Conservation (phyloP, 352 stramenopile species). For the Phytophthora vignae region DNA sequence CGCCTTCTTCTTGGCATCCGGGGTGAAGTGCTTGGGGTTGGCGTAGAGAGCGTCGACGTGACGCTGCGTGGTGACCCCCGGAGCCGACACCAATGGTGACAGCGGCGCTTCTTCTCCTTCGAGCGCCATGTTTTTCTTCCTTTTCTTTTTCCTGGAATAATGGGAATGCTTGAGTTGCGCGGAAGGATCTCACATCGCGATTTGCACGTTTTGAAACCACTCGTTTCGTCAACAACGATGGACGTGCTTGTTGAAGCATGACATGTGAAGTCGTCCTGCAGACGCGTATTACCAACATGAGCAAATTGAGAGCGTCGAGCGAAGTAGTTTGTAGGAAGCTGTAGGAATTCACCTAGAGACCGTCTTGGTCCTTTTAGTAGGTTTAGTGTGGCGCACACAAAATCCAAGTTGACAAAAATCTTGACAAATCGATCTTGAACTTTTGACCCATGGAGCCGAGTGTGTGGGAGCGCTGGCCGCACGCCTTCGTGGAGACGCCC, state of each 20-base stretch:
- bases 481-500: constrained; percentile 41
- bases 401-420: too few relatives aligned
- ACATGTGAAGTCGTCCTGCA: too few relatives aligned
- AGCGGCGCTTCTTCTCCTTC: neutral
- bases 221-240: too few relatives aligned
- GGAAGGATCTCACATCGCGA: too few relatives aligned
- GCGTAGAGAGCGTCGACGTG: constrained; percentile 55
- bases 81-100: constrained; percentile 34
- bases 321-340: too few relatives aligned
- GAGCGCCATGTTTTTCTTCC: neutral
- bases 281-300: too few relatives aligned
- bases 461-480: constrained; percentile 39
- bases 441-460: constrained; percentile 22
- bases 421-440: constrained; percentile 28
- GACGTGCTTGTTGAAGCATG: too few relatives aligned
- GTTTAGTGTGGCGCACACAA: neutral
- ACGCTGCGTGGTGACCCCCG: constrained; percentile 42
- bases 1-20: constrained; percentile 21
- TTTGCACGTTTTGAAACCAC: too few relatives aligned
- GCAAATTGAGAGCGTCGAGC: too few relatives aligned
- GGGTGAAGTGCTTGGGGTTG: constrained; percentile 29
- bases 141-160: neutral
- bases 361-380: too few relatives aligned
- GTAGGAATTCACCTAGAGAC: too few relatives aligned
- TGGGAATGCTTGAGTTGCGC: too few relatives aligned